Evolutionary conservation across 1,139 yeast genomes (phyloP).

Genomic region (Pichia kudriavzevii): DNA sequence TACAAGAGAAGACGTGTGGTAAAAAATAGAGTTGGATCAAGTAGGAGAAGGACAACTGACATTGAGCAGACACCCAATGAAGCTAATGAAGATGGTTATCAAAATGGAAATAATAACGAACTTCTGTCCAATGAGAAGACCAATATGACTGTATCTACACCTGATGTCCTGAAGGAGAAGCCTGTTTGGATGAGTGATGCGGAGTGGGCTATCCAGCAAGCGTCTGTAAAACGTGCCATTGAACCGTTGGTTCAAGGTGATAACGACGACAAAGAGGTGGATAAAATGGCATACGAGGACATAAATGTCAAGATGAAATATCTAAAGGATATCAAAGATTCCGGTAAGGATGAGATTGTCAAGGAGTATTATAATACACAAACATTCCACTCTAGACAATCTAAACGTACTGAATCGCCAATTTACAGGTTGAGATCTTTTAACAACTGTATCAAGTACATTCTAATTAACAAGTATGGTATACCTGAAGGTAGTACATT

Average conservation of each 20-base stretch:
- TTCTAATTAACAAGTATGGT: conserved; percentile 67
- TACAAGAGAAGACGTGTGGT: conserved; percentile 19
- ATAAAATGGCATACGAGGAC: conserved; percentile 16
- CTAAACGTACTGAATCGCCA: conserved; percentile 68
- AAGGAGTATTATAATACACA: conserved; percentile 81
- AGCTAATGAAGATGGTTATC: not conserved
- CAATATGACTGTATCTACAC: too few relatives aligned
- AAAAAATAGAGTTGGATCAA: conserved; percentile 10
- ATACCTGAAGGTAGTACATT: conserved; percentile 48
- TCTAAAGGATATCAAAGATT: conserved; percentile 21
- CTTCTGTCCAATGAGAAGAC: too few relatives aligned
- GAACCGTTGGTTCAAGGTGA: not conserved
- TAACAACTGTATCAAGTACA: conserved; percentile 86
- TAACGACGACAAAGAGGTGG: not conserved
- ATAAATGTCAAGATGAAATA: conserved; percentile 16
- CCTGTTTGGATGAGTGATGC: conserved; percentile 13
- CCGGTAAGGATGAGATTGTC: conserved; percentile 49
- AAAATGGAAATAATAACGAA: too few relatives aligned
- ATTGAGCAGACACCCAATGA: not conserved
- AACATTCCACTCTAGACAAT: conserved; percentile 59
- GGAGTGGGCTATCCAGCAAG: conserved; percentile 9
- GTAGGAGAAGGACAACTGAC: conserved; percentile 14
- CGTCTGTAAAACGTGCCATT: conserved; percentile 6
- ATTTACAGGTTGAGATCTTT: conserved; percentile 80
- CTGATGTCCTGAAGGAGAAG: conserved; percentile 5